These are phyloP conservation scores for Cryptococcus neoformans DNA, from an alignment of 1,284 basidiomycete species.

Conservation along the genomic window DNA sequence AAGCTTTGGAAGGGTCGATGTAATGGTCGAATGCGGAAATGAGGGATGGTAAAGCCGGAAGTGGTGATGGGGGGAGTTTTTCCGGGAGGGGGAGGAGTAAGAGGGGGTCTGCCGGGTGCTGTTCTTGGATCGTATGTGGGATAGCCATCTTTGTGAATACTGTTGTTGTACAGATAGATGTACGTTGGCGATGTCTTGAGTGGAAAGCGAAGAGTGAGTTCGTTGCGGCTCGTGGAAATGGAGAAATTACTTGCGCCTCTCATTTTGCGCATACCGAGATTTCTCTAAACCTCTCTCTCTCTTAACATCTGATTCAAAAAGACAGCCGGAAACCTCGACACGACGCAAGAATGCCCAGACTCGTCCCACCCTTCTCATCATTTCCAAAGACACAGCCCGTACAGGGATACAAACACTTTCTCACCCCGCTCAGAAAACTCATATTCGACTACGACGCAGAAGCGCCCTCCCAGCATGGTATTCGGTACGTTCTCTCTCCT, in stretches of 20 bases:
- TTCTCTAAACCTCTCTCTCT: not conserved
- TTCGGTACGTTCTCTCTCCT: constrained; percentile 29
- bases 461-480: constrained; percentile 36
- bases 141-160: constrained; percentile 24
- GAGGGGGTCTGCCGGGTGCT: constrained; percentile 37
- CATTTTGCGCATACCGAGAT: not conserved
- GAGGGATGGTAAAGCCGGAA: constrained; percentile 17
- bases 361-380: constrained; percentile 3
- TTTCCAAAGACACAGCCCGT: constrained; percentile 33
- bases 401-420: constrained; percentile 44
- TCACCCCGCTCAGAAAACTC: constrained; percentile 43
- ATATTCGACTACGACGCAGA: constrained; percentile 46
- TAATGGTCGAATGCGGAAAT: constrained; percentile 13
- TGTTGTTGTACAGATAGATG: not conserved
- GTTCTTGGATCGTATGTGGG: constrained; percentile 24
- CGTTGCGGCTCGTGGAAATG: not conserved
- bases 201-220: not conserved
- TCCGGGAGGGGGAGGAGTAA: constrained; percentile 35
- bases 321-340: not conserved
- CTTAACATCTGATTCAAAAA: not conserved
- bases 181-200: no score
- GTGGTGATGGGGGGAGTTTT: constrained; percentile 21
- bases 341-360: not conserved
- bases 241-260: not conserved
- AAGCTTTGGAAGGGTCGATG: no score